Evolutionary conservation across 2,329 filamentous ascomycete species (phyloP), one percentile per base, ranked within the genome.

Genomic region (Xylariaceae sp.): DNA sequence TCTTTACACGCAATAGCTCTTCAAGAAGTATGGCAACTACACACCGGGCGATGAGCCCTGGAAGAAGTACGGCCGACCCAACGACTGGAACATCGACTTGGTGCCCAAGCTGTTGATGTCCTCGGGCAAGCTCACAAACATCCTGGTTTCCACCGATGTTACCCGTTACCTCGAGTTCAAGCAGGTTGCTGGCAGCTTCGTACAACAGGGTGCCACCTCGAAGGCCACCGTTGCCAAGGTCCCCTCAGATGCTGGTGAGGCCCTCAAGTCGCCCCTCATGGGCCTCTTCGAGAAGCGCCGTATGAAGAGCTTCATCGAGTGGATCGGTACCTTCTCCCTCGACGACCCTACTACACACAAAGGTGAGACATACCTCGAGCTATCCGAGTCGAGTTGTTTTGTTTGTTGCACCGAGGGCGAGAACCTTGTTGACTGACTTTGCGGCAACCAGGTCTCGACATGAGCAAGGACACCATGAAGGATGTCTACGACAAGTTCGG

Each of bases 61-160:
- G 94, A 93, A 95, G 82, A 92, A 96, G 78, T 97, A 97, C 76
- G 93, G 93, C 70, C 89, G 94, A 62, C 82, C 87, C 74, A 97
- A 97, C 79, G 93, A 97, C 83, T 99, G 94, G 94, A 97, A 97
- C 82, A 95, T 99, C 77, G 95, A 99, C 74, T 84, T 99, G 63
- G 92, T 99, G 53, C 93, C 94, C 68, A 99, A 99, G 83, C 88
- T 99, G 72, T 85, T 99, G 76, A 97, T 99, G 92, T 92, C 93
- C 62, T 96, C 95, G 65, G 94, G 94, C 76, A 93, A 99, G 80
- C 82, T 99, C 73, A 97, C 93, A 75, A 97, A 97, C 79, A 97
- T 99, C 72, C 87, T 99, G 73, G 92, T 97, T 65, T 96, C 92
- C 55, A 97, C 93, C 77, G 92, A 97, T 69, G 89, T 92, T 67